Conservation (phyloP, 2,329 filamentous ascomycete species). For the Trichoderma citrinoviride region DNA sequence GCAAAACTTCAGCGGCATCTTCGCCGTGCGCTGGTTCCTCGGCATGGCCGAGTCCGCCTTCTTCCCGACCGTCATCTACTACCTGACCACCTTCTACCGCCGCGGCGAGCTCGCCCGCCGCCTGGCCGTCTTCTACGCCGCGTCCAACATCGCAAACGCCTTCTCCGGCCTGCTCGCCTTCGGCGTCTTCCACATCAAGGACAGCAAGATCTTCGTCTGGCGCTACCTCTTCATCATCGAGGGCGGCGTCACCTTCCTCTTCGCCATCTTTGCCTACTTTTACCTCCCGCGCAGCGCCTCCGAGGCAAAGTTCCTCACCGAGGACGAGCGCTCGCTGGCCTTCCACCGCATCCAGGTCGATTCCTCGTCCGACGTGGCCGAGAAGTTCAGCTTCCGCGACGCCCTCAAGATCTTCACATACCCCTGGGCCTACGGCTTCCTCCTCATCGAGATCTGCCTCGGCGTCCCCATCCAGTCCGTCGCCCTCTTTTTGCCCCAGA, state of each 20-base stretch:
- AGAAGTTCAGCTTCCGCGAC: slow-evolving; percentile 51
- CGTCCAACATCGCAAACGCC: slow-evolving; percentile 68
- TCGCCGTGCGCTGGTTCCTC: slow-evolving; percentile 49
- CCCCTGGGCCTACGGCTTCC: slow-evolving; percentile 49
- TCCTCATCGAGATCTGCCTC: slow-evolving; percentile 57
- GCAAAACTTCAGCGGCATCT: slow-evolving; percentile 47
- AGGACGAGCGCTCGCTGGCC: slow-evolving; percentile 65
- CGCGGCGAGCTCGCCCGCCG: slow-evolving; percentile 45
- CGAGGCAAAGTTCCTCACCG: slow-evolving; percentile 62
- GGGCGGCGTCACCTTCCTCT: slow-evolving; percentile 56
- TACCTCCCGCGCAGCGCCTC: slow-evolving; percentile 65
- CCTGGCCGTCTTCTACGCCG: slow-evolving; percentile 69
- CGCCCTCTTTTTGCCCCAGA: slow-evolving; percentile 54
- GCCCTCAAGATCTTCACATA: slow-evolving; percentile 51
- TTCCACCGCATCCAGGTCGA: slow-evolving; percentile 74
- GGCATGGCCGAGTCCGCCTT: slow-evolving; percentile 57
- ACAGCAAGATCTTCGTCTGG: slow-evolving; percentile 41
- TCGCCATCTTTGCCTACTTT: slow-evolving; percentile 63
- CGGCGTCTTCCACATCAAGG: slow-evolving; percentile 48
- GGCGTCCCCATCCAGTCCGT: slow-evolving; percentile 58
- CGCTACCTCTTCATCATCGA: slow-evolving; percentile 56
- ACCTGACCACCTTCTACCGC: slow-evolving; percentile 51
- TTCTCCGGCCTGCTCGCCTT: slow-evolving; percentile 49
- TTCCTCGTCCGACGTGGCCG: slow-evolving; percentile 60
- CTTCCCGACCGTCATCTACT: slow-evolving; percentile 54